Percentiles rank a stretch among this genome's conserved stretches.
Conservation (phyloP, 768 basidiomycete genomes). For the Mycena indigotica region DNA sequence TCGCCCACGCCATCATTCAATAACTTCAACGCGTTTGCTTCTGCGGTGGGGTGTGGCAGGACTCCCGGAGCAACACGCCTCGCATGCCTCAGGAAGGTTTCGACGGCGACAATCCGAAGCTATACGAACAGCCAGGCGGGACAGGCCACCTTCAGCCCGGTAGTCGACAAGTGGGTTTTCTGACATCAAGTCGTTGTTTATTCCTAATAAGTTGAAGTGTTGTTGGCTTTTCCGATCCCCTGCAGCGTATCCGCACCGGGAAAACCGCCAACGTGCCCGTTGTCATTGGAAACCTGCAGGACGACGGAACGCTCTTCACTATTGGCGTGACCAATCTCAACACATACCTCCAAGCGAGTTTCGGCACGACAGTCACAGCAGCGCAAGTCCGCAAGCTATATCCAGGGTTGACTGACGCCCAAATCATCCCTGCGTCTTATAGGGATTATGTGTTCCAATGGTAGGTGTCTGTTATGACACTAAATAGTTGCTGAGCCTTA, state of each 20-base stretch:
- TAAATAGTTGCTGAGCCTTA: too few species aligned
- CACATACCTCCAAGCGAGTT: slow-evolving; percentile 7
- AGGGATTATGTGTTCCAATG: slow-evolving; percentile 22
- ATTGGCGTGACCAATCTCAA: slow-evolving; percentile 19
- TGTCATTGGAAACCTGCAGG: slow-evolving; percentile 22
- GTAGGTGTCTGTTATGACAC: slow-evolving; percentile 7
- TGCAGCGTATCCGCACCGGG: slow-evolving; percentile 19
- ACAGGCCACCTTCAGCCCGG: slow-evolving; percentile 1
- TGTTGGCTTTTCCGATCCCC: slow-evolving; percentile 16
- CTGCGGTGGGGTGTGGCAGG: slow-evolving; percentile 20
- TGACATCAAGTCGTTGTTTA: not conserved
- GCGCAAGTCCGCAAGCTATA: slow-evolving; percentile 21
- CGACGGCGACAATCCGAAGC: slow-evolving; percentile 20
- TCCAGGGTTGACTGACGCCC: slow-evolving; percentile 22
- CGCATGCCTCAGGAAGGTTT: slow-evolving; percentile 25
- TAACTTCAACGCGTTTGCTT: slow-evolving; percentile 16
- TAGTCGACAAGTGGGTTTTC: slow-evolving; percentile 18
- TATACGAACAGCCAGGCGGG: slow-evolving; percentile 20
- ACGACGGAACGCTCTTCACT: slow-evolving; percentile 23
- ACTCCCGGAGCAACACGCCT: slow-evolving; percentile 23
- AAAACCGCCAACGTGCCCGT: slow-evolving; percentile 22
- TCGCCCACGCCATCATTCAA: slow-evolving; percentile 5
- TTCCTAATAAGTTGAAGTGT: too few species aligned
- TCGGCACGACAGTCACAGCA: slow-evolving; percentile 9
- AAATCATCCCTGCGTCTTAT: slow-evolving; percentile 17